Conservation (phyloP, 805 yeast species). For the Monosporozyma unispora region DNA sequence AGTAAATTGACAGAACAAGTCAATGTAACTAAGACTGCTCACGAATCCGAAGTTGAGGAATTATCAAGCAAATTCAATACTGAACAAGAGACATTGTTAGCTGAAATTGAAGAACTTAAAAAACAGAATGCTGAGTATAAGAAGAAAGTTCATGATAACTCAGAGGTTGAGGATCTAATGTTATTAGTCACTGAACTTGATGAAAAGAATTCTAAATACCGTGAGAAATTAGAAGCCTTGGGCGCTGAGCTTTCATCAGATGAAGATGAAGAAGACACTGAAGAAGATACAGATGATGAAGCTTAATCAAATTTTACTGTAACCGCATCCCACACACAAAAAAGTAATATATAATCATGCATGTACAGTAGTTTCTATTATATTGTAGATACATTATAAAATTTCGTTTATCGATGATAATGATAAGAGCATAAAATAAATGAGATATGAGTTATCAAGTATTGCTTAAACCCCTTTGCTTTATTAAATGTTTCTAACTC, state of each 20-base stretch:
- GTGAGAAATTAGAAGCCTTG: slow-evolving; percentile 38
- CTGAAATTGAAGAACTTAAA: slow-evolving; percentile 4
- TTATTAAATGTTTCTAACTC: no score
- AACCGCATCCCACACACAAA: background rate
- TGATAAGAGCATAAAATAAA: no score
- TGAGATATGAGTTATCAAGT: no score
- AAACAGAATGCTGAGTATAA: slow-evolving; percentile 7
- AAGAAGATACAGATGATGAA: slow-evolving; percentile 27
- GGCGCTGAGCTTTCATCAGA: slow-evolving; percentile 63
- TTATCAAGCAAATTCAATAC: background rate
- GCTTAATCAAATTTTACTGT: background rate
- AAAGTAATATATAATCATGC: background rate
- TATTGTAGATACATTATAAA: background rate
- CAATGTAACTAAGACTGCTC: background rate
- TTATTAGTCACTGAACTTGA: slow-evolving; percentile 70
- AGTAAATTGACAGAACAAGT: background rate
- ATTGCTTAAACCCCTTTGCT: no score
- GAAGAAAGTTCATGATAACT: slow-evolving; percentile 10
- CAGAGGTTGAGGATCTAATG: slow-evolving; percentile 57
- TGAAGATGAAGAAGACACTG: slow-evolving; percentile 59
- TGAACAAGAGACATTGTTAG: slow-evolving; percentile 3
- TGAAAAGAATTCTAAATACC: slow-evolving; percentile 52
- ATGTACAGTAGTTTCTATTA: background rate
- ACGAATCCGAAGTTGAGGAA: background rate
- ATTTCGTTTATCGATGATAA: no score